Conservation (phyloP, 306 rosid genomes). For the Vigna angularis region DNA sequence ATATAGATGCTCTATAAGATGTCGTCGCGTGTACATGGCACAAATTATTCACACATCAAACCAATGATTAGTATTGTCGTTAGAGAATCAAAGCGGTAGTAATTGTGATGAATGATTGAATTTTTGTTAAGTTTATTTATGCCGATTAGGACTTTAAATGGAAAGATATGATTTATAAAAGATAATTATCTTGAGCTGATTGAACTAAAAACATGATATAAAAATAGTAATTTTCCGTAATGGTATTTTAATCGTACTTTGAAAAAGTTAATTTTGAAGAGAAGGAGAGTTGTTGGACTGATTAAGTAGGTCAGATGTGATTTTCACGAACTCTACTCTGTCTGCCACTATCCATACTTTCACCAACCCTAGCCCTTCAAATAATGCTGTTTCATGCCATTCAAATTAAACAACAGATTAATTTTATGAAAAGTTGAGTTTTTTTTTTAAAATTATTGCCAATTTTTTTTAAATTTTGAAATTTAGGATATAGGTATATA, state of each 20-base stretch:
- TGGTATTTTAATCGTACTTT: neutral
- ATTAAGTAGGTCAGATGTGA: slow-evolving; percentile 60
- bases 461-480: too few species aligned
- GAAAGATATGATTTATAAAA: neutral
- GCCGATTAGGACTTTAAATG: neutral
- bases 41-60: too few species aligned
- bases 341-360: slow-evolving; percentile 59
- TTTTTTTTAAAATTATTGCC: too few species aligned
- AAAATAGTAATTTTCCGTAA: neutral
- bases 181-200: neutral
- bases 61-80: too few species aligned
- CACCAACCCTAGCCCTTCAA: slow-evolving; percentile 42
- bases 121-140: neutral
- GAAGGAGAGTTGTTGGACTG: slow-evolving; percentile 32
- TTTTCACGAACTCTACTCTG: slow-evolving; percentile 60
- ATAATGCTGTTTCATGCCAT: slow-evolving; percentile 37
- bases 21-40: too few species aligned
- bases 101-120: too few species aligned
- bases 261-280: neutral
- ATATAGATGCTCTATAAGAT: too few species aligned
- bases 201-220: slow-evolving; percentile 9
- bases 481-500: too few species aligned
- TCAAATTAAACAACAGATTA: too few species aligned
- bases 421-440: too few species aligned
- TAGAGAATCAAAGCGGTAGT: too few species aligned